A percentile compares a stretch with the other conserved stretches of the same genome.
Evolutionary conservation across 2,329 filamentous ascomycete genomes (phyloP).

Genomic region (Claviceps sp.): DNA sequence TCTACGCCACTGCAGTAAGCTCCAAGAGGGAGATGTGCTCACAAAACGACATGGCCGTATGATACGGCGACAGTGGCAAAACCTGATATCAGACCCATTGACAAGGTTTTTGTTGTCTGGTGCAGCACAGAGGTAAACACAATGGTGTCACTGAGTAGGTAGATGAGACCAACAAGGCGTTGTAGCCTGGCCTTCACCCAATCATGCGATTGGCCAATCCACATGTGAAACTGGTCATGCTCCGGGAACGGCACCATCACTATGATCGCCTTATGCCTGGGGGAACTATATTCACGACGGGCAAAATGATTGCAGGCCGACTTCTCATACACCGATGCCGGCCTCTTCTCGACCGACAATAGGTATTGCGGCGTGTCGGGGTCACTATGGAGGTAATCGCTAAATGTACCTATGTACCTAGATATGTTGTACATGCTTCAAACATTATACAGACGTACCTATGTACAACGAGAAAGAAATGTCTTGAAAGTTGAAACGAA

Average conservation of each 20-base stretch:
- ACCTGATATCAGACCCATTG: slow-evolving; percentile 32
- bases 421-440: too few relatives aligned
- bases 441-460: too few relatives aligned
- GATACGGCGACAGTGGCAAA: slow-evolving; percentile 18
- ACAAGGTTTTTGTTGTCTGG: slow-evolving; percentile 29
- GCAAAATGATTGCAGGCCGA: too few relatives aligned
- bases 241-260: slow-evolving; percentile 47
- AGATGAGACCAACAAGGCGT: background rate
- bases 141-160: background rate
- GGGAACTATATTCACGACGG: slow-evolving; percentile 40
- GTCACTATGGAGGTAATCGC: too few relatives aligned
- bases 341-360: too few relatives aligned
- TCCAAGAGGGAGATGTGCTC: too few relatives aligned
- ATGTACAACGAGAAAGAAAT: too few relatives aligned
- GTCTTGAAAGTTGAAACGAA: too few relatives aligned
- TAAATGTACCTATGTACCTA: too few relatives aligned
- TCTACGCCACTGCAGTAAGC: too few relatives aligned
- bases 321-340: too few relatives aligned
- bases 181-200: slow-evolving; percentile 30
- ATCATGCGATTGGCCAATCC: slow-evolving; percentile 13
- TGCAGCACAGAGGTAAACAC: slow-evolving; percentile 17
- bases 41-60: slow-evolving; percentile 27
- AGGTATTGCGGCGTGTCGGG: too few relatives aligned
- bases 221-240: slow-evolving; percentile 38
- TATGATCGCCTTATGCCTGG: slow-evolving; percentile 41